Evolutionary conservation across 1,284 basidiomycete species (phyloP).

Genomic region (Schizophyllum amplum): DNA sequence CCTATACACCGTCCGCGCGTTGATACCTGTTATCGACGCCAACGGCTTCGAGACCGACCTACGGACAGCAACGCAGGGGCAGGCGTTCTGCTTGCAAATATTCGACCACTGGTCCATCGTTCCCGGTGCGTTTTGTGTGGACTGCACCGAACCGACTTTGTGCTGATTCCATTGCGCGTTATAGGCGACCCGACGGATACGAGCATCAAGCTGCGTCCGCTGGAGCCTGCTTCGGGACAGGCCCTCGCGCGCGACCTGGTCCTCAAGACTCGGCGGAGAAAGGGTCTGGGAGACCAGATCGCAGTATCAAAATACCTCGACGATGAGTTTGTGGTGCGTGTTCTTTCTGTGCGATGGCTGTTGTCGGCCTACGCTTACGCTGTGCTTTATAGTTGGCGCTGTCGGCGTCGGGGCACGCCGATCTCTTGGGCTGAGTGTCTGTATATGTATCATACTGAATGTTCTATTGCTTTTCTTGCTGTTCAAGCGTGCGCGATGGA

Average conservation of each 20-base stretch:
- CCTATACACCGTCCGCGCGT: conserved; percentile 93
- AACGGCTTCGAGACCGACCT: conserved; percentile 99
- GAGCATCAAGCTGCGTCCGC: conserved; percentile 87
- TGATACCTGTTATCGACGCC: conserved; percentile 96
- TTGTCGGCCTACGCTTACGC: conserved; percentile 9
- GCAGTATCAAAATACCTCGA: conserved; percentile 92
- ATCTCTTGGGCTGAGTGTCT: conserved; percentile 59
- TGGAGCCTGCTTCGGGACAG: conserved; percentile 96
- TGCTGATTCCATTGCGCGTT: not conserved
- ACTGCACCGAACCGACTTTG: not conserved
- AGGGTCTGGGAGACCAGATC: conserved; percentile 90
- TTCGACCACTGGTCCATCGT: conserved; percentile 99
- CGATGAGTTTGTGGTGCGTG: conserved; percentile 83
- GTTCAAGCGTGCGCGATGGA: too few species aligned
- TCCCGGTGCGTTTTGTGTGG: conserved; percentile 52
- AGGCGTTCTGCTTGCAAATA: conserved; percentile 93
- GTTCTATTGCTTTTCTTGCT: too few species aligned
- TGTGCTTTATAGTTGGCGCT: conserved; percentile 58
- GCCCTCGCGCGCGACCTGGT: conserved; percentile 88
- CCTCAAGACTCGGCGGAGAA: conserved; percentile 92
- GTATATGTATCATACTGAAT: not conserved
- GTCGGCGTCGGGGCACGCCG: conserved; percentile 85
- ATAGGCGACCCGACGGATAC: conserved; percentile 93
- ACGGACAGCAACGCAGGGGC: conserved; percentile 93
- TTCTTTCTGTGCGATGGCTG: conserved; percentile 4